phyloP scores from a whole-genome alignment of 2,329 filamentous ascomycete species.

The Ophiosphaerella herpotricha region DNA sequence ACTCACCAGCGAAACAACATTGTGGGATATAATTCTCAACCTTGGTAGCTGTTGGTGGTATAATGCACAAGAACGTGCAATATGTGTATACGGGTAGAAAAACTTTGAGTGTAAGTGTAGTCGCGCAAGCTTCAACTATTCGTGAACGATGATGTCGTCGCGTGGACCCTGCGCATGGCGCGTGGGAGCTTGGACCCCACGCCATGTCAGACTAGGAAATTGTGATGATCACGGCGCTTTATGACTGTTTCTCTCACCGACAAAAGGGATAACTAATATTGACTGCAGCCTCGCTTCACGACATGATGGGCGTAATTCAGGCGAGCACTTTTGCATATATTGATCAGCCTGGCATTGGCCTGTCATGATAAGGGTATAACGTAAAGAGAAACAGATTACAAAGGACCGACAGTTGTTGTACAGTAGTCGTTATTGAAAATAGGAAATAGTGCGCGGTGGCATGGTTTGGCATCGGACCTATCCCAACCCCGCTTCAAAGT shows the following conservation, averaged over 20 bases:
- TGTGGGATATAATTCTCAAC: neutral
- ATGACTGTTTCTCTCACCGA: no score
- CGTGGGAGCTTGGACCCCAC: neutral
- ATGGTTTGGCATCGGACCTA: slow-evolving; percentile 1
- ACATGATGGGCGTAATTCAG: no score
- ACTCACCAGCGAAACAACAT: slow-evolving; percentile 52
- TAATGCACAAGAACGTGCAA: no score
- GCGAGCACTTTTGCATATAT: neutral
- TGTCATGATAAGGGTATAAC: slow-evolving; percentile 28
- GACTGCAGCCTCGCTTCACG: no score
- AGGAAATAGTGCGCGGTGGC: slow-evolving; percentile 10
- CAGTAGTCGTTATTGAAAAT: slow-evolving; percentile 15
- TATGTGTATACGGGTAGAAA: neutral
- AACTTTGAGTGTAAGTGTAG: slow-evolving; percentile 1
- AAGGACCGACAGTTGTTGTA: slow-evolving; percentile 19
- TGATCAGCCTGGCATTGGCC: slow-evolving; percentile 18
- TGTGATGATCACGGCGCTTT: no score
- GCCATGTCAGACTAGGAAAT: neutral
- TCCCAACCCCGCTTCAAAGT: slow-evolving; percentile 1
- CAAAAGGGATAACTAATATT: no score
- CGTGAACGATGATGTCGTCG: slow-evolving; percentile 21
- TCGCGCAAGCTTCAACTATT: slow-evolving; percentile 13
- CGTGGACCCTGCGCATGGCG: slow-evolving; percentile 12
- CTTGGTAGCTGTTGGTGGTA: no score
- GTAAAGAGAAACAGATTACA: slow-evolving; percentile 12